phyloP scores from a whole-genome alignment of 164 flowering plant genomes.

The Paratinospora sagittata region DNA sequence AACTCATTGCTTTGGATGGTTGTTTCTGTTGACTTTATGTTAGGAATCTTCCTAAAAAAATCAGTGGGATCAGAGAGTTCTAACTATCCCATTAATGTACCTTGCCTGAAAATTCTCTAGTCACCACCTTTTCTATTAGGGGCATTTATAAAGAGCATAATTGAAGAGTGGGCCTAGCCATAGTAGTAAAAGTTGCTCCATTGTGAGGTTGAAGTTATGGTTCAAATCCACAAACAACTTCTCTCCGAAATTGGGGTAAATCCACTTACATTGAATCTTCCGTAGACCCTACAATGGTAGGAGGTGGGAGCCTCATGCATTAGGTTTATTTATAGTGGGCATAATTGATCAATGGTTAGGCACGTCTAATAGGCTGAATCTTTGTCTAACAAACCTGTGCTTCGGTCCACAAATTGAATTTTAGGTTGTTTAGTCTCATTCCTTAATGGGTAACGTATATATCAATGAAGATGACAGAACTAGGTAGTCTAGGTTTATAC shows the following conservation, averaged over 20 bases:
- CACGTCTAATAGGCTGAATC: background rate
- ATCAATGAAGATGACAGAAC: background rate
- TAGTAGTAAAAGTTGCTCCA: no score
- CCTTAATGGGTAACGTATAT: background rate
- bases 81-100: background rate
- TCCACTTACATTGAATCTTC: no score
- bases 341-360: background rate
- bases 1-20: background rate
- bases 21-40: background rate
- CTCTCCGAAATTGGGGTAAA: no score
- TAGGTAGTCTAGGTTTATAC: background rate
- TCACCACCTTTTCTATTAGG: no score
- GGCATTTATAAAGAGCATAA: background rate
- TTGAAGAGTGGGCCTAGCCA: background rate
- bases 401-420: background rate
- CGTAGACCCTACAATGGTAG: no score
- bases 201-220: no score
- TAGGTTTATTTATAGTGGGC: background rate
- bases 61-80: background rate
- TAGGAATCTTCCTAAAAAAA: background rate
- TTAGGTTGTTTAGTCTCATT: background rate
- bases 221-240: no score
- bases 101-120: no score
- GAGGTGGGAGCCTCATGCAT: no score
- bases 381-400: background rate